phyloP scores from a whole-genome alignment of 2,329 filamentous ascomycete genomes.

The Anisogramma anomala region DNA sequence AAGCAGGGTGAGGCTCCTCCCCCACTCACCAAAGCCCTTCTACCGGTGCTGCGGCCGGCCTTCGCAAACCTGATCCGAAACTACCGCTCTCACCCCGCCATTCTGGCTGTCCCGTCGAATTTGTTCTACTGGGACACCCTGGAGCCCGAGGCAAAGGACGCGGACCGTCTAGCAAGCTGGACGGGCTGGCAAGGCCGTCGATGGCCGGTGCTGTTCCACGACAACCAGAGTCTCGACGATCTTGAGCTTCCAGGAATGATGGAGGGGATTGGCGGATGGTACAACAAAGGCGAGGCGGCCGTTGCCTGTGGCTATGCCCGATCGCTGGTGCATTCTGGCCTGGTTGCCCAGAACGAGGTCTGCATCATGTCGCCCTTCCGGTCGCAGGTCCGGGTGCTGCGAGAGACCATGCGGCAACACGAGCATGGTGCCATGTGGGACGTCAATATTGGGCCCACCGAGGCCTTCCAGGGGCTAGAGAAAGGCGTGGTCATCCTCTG shows the following conservation, averaged over 20 bases:
- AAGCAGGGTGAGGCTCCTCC: constrained; percentile 7
- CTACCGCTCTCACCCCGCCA: constrained; percentile 19
- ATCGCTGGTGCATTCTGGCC: constrained; percentile 3
- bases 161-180: constrained; percentile 13
- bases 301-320: constrained; percentile 15
- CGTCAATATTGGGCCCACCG: constrained; percentile 18
- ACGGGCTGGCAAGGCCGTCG: constrained; percentile 12
- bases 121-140: constrained; percentile 19
- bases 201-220: constrained; percentile 17
- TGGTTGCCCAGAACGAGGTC: constrained; percentile 14
- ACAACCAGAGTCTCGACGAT: constrained; percentile 16
- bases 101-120: constrained; percentile 17
- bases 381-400: constrained; percentile 16
- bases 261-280: constrained; percentile 16
- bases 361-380: constrained; percentile 19
- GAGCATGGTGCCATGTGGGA: constrained; percentile 9
- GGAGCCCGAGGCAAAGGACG: constrained; percentile 10
- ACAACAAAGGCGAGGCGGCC: constrained; percentile 15
- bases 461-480: constrained; percentile 19
- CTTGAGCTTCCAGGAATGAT: constrained; percentile 13
- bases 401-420: constrained; percentile 7
- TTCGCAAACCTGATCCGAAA: constrained; percentile 18
- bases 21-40: constrained; percentile 6
- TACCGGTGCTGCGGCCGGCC: constrained; percentile 17
- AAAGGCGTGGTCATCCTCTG: constrained; percentile 18